Percentiles rank a stretch among this genome's conserved stretches.
These are phyloP conservation scores for Hawksworthiomyces lignivorus DNA, from an alignment of 2,329 filamentous ascomycete genomes.

Conservation along the genomic window DNA sequence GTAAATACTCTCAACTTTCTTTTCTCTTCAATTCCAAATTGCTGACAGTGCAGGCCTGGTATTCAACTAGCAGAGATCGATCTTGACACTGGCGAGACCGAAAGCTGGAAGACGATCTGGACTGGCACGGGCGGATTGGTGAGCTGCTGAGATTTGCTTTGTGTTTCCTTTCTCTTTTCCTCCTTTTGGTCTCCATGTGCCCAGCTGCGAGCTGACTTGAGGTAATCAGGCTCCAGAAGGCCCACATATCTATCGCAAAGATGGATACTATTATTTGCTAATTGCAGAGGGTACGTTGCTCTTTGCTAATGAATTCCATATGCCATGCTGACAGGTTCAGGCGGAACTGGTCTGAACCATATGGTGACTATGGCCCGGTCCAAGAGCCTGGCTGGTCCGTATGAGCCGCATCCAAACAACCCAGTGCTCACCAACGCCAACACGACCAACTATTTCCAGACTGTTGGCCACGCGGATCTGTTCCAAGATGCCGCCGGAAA, in stretches of 20 bases:
- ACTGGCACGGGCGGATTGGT: constrained; percentile 36
- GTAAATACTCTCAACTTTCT: not conserved
- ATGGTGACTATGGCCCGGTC: constrained; percentile 42
- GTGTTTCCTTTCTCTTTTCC: too few species aligned
- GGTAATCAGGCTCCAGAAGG: constrained; percentile 36
- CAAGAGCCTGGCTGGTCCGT: constrained; percentile 33
- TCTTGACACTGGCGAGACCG: constrained; percentile 31
- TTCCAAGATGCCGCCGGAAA: constrained; percentile 39
- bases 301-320: not conserved
- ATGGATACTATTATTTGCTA: constrained; percentile 45
- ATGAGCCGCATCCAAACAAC: constrained; percentile 33
- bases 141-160: too few species aligned
- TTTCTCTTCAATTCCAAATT: too few species aligned
- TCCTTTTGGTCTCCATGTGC: too few species aligned
- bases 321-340: constrained; percentile 13
- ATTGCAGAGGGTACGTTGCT: constrained; percentile 36
- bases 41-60: constrained; percentile 22
- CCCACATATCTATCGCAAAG: constrained; percentile 45
- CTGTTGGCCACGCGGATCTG: constrained; percentile 49
- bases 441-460: constrained; percentile 39
- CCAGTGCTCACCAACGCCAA: constrained; percentile 39
- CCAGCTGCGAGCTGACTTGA: not conserved
- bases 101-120: constrained; percentile 35
- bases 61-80: constrained; percentile 32
- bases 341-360: constrained; percentile 41